Evolutionary conservation across 78 protist genomes (phyloP).

Genomic region (Bodo saltans): DNA sequence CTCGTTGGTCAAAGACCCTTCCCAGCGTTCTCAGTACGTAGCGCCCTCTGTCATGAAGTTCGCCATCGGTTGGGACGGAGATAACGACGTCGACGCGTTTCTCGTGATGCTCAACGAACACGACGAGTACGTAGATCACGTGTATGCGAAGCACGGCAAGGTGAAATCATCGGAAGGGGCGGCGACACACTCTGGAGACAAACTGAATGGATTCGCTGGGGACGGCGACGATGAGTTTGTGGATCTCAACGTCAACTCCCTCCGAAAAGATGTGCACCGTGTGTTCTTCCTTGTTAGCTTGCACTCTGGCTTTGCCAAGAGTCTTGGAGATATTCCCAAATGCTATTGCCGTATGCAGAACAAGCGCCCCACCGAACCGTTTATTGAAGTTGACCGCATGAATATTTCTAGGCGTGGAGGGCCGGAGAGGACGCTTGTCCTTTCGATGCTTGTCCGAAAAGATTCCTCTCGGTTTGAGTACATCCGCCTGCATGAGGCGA

Average conservation of each 20-base stretch:
- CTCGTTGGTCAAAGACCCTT: background rate
- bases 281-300: background rate
- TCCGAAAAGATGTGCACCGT: background rate
- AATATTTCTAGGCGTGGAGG: background rate
- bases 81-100: conserved; percentile 8
- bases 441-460: background rate
- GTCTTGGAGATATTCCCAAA: background rate
- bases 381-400: background rate
- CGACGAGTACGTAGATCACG: conserved; percentile 16
- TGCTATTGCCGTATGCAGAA: background rate
- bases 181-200: conserved; percentile 13
- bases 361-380: background rate
- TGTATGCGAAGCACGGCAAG: conserved; percentile 6
- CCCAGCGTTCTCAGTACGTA: background rate
- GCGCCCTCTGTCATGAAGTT: background rate
- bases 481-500: background rate
- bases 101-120: background rate
- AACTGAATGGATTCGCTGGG: conserved; percentile 3
- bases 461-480: background rate
- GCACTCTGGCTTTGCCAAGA: background rate
- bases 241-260: background rate
- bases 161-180: background rate
- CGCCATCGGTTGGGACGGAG: conserved; percentile 12
- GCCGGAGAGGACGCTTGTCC: background rate
- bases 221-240: conserved; percentile 5